Evolutionary conservation across 257 asterid species (phyloP).

Genomic region (Solanum lignicaule): DNA sequence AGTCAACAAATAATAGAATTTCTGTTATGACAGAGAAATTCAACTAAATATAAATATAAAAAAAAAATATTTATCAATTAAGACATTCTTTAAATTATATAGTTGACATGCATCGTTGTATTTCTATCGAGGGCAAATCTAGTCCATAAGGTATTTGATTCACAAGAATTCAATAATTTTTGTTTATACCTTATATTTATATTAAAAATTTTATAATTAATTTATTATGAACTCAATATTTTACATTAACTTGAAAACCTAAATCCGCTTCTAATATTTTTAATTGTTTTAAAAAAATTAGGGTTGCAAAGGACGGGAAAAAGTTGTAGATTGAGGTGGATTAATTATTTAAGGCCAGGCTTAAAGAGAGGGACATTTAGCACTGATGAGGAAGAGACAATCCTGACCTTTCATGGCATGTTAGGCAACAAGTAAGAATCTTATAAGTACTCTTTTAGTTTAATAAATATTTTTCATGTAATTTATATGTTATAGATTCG

Average conservation of each 20-base stretch:
- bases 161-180: too few species aligned
- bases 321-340: conserved; percentile 13
- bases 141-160: not conserved
- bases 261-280: too few species aligned
- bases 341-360: conserved; percentile 7
- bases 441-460: not conserved
- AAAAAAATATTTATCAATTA: not conserved
- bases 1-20: not conserved
- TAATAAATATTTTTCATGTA: not conserved
- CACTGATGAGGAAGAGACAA: not conserved
- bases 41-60: not conserved
- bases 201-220: too few species aligned
- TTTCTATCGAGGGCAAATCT: too few species aligned
- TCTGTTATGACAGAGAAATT: not conserved
- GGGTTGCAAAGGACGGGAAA: conserved; percentile 1
- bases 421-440: conserved; percentile 9
- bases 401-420: conserved; percentile 2
- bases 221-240: not conserved
- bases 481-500: not conserved
- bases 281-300: not conserved
- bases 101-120: not conserved
- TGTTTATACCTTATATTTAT: too few species aligned
- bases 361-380: not conserved
- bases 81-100: not conserved
- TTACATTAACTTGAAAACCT: too few species aligned